These are phyloP conservation scores for Sarocladium kiliense DNA, from an alignment of 2,329 filamentous ascomycete genomes.

Conservation along the genomic window DNA sequence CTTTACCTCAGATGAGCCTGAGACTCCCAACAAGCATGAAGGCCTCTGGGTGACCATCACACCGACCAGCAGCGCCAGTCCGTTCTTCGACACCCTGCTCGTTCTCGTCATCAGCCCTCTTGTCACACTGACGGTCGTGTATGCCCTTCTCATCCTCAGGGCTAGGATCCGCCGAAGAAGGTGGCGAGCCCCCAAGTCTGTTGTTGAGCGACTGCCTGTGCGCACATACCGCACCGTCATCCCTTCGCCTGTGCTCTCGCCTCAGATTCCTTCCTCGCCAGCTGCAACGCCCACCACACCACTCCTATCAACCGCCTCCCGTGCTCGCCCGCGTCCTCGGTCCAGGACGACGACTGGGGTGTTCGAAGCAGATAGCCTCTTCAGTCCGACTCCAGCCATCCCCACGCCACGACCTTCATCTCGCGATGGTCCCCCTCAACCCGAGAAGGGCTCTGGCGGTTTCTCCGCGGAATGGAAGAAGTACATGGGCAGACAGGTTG, in stretches of 20 bases:
- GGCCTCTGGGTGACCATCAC: conserved; percentile 96
- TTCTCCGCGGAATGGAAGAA: conserved; percentile 55
- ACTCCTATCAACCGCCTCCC: conserved; percentile 53
- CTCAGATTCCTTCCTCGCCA: conserved; percentile 54
- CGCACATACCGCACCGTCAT: conserved; percentile 88
- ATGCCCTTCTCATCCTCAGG: conserved; percentile 79
- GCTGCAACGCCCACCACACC: conserved; percentile 69
- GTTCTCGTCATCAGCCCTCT: conserved; percentile 93
- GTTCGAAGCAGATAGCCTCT: conserved; percentile 42
- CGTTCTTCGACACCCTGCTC: conserved; percentile 94
- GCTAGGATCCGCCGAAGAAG: conserved; percentile 82
- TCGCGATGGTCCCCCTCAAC: conserved; percentile 31
- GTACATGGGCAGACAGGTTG: conserved; percentile 65
- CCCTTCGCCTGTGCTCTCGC: conserved; percentile 47
- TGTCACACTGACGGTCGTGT: conserved; percentile 88
- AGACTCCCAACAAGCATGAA: conserved; percentile 40
- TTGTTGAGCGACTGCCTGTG: conserved; percentile 91
- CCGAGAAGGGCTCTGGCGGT: conserved; percentile 39
- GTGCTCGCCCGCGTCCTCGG: conserved; percentile 52
- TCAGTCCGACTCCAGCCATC: conserved; percentile 35
- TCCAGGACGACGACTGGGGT: conserved; percentile 61
- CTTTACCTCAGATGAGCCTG: conserved; percentile 9
- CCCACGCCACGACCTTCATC: conserved; percentile 24
- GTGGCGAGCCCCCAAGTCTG: conserved; percentile 96
- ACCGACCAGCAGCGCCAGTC: conserved; percentile 81